Percentiles rank a stretch among this genome's conserved stretches.
phyloP scores from a whole-genome alignment of 1,284 basidiomycete genomes.

The Marasmius oreades region DNA sequence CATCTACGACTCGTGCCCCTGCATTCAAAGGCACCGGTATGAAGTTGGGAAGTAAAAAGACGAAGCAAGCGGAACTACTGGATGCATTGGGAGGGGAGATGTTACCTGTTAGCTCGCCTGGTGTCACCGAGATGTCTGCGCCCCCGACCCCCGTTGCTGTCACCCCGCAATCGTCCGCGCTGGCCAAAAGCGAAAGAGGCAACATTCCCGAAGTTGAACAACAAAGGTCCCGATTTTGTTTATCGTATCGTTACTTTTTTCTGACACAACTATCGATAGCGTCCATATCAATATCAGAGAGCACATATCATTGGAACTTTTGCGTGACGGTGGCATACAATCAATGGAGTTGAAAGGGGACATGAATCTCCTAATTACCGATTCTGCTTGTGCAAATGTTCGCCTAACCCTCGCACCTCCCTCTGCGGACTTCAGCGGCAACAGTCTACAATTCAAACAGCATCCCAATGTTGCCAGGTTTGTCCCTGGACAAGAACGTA shows the following conservation, averaged over 20 bases:
- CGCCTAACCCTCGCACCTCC: constrained; percentile 66
- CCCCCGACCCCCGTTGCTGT: constrained; percentile 55
- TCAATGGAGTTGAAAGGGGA: constrained; percentile 92
- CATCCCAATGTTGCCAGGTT: constrained; percentile 95
- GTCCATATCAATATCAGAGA: constrained; percentile 89
- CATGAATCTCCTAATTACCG: constrained; percentile 88
- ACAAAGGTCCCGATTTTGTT: constrained; percentile 57
- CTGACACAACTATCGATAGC: constrained; percentile 35
- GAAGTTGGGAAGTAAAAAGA: constrained; percentile 96
- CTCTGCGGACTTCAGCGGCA: constrained; percentile 59
- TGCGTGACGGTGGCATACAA: constrained; percentile 89
- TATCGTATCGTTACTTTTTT: constrained; percentile 3
- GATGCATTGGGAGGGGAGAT: constrained; percentile 85
- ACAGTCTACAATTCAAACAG: constrained; percentile 90
- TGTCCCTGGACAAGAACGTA: constrained; percentile 61
- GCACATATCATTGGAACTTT: constrained; percentile 73
- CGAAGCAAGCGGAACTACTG: constrained; percentile 81
- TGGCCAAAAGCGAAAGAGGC: constrained; percentile 42
- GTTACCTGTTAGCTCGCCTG: constrained; percentile 41
- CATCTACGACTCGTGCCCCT: constrained; percentile 54
- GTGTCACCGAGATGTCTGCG: constrained; percentile 50
- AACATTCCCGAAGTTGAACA: constrained; percentile 77
- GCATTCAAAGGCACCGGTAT: constrained; percentile 96
- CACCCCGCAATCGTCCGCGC: constrained; percentile 37
- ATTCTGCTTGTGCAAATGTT: constrained; percentile 74